Base-by-base conservation (phyloP, 2,329 filamentous ascomycete species). In the Xylariales sp. region DNA sequence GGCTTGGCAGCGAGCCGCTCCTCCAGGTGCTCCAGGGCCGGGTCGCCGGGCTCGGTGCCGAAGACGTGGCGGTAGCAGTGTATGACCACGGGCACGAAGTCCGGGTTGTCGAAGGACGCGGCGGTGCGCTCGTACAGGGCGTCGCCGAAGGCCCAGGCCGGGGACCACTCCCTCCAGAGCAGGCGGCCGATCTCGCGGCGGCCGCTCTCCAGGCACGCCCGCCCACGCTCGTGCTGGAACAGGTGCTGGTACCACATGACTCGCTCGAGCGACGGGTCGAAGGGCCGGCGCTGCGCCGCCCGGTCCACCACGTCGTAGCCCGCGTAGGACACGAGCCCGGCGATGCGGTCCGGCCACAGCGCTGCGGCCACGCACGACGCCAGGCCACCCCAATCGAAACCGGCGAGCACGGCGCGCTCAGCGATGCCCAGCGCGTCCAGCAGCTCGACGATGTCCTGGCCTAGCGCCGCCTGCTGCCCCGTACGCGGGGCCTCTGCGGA, bases 341-440 rank as follows among this genome's bases (percentile, higher is more conserved):
- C 39, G 20, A 48, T 50, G 4, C 52, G 43, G 11, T 52, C 45
- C 13, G 52, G 53, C 51, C 50, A 55, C 13, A 57, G 27, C n/a
- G 54, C 54, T 7, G 48, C 43, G 7, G 41, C 45, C 5, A 50
- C 51, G 21, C 49, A 52, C 13, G 51, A 50, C n/a, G 33, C 51
- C 1, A 50, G 43, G 5, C 50, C 49, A 11, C 53, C 54, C 53
- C 54, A 56, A 33, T 56, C 54, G 34, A 51, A 55, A 13, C 54
- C 54, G 4, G 51, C 53, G 23, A 55, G 46, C 5, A 55, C 48
- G 7, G 52, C 52, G 21, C 42, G 50, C 3, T 45, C 36, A n/a
- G n/a, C n/a, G 14, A 53, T 52, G 7, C 43, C n/a, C 0, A 55
- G 40, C 6, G 41, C 46, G 33, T 56, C 51, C 31, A 55, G 43